Conservation (phyloP, 1,284 basidiomycete species). For the Fomitopsis schrenkii region DNA sequence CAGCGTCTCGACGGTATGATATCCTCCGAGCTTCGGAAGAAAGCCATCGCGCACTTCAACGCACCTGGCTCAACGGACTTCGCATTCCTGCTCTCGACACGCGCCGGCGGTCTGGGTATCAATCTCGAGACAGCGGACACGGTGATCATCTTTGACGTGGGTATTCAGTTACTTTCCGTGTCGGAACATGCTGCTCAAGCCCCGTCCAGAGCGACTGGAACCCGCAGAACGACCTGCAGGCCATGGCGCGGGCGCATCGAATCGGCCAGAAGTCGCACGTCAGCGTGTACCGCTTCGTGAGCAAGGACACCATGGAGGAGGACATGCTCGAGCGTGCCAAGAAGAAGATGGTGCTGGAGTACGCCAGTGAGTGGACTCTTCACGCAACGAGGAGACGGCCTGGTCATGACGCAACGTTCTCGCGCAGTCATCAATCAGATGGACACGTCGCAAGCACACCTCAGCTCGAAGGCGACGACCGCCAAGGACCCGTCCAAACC, state of each 20-base stretch:
- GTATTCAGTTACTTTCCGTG: conserved; percentile 26
- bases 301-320: conserved; percentile 99
- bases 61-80: conserved; percentile 70
- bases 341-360: conserved; percentile 99
- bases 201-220: conserved; percentile 83
- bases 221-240: conserved; percentile 97
- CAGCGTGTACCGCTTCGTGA: conserved; percentile 96
- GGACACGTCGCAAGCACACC: conserved; percentile 97
- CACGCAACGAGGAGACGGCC: conserved; percentile 9
- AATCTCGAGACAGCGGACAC: conserved; percentile 98
- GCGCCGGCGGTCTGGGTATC: conserved; percentile 97
- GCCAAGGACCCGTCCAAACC: conserved; percentile 74
- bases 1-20: conserved; percentile 77
- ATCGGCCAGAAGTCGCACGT: conserved; percentile 98
- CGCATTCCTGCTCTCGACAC: conserved; percentile 86
- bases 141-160: conserved; percentile 97
- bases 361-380: conserved; percentile 76
- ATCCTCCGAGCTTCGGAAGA: conserved; percentile 79
- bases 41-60: conserved; percentile 79
- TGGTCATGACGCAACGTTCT: conserved; percentile 13
- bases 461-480: conserved; percentile 72
- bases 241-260: conserved; percentile 97
- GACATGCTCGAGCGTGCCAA: conserved; percentile 97
- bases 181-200: conserved; percentile 20
- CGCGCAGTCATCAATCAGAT: conserved; percentile 95